Evolutionary conservation across 2,329 filamentous ascomycete genomes (phyloP), one percentile per base, ranked within the genome.

Genomic region (Neoarthrinium moseri): DNA sequence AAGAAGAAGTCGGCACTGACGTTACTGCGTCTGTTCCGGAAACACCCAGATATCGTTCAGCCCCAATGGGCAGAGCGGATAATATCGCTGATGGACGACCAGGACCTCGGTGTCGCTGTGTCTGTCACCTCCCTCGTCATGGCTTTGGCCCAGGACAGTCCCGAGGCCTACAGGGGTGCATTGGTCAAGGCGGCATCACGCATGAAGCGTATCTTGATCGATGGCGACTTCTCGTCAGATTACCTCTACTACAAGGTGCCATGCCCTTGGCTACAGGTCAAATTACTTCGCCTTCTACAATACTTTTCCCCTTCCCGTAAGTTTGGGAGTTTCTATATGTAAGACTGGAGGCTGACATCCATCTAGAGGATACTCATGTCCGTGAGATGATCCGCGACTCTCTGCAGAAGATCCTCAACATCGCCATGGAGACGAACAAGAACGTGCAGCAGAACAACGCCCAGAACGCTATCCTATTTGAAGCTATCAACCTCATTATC

Each of bases 191-290:
- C 92, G 24, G 92, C 92, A 1, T 87, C 89, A 51, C 79, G 91
- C 46, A 68, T 99, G 58, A 96, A 96, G 72, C 86, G 89, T 54
- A 88, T 97, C 55, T 78, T 96, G 13, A 84, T 97, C 21, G 92
- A 97, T 56, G 86, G 87, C 52, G 92, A 99, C 57, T 94, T 89
- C 60, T 82, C 89, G 1, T 80, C 83, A 46, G 94, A 97, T 64
- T 99, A 99, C 64, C 81, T 96, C 21, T 99, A 99, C 73, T 99
- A 99, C 76, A 96, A 96, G 62, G 94, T 99, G n/a, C 94, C 94
- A 1, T 99, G 94, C 63, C 94, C 94, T 3, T 99, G 94, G 94
- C 84, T 99, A 47, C 91, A 97, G 69, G 88, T 97, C 60, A 99
- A 99, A 71, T 78, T 99, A 15, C 70, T 99, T 54, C 84, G 91